Conservation (phyloP, 257 asterid species). For the Nicotiana sylvestris region DNA sequence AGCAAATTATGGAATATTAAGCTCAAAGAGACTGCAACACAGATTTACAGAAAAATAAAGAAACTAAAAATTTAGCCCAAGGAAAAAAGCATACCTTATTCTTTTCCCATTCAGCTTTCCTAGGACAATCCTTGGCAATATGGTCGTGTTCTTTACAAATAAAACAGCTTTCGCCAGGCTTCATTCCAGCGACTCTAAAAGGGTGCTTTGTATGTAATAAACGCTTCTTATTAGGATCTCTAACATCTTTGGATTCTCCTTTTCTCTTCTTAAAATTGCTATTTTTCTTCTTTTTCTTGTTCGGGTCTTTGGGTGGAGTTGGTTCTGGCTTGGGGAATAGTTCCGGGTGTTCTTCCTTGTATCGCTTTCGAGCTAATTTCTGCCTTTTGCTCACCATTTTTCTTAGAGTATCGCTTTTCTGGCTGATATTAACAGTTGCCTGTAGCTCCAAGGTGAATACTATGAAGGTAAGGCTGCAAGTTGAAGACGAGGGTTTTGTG, state of each 20-base stretch:
- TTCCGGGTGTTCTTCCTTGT: slow-evolving; percentile 63
- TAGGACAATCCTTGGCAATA: slow-evolving; percentile 74
- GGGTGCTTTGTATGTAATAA: slow-evolving; percentile 46
- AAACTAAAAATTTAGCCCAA: neutral
- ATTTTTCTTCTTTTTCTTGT: slow-evolving; percentile 45
- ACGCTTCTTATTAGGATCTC: slow-evolving; percentile 34
- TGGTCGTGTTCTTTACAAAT: slow-evolving; percentile 77
- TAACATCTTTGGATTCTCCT: slow-evolving; percentile 30
- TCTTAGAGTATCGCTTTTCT: neutral
- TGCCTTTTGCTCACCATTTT: slow-evolving; percentile 80
- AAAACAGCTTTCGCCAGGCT: slow-evolving; percentile 95
- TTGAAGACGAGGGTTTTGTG: slow-evolving; percentile 10
- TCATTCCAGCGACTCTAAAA: slow-evolving; percentile 83
- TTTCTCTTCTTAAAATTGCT: slow-evolving; percentile 53
- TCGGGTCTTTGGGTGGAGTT: slow-evolving; percentile 64
- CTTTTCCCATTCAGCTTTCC: slow-evolving; percentile 82
- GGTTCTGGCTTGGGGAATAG: slow-evolving; percentile 68
- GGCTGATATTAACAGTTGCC: neutral
- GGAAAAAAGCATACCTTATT: slow-evolving; percentile 53
- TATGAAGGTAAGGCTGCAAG: neutral
- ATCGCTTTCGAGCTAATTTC: slow-evolving; percentile 49
- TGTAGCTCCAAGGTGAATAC: neutral
- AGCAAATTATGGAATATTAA: neutral
- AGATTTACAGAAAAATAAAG: neutral
- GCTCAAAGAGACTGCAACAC: neutral